phyloP scores from a whole-genome alignment of 2,329 filamentous ascomycete genomes.

The Neocatenulostroma microsporum region DNA sequence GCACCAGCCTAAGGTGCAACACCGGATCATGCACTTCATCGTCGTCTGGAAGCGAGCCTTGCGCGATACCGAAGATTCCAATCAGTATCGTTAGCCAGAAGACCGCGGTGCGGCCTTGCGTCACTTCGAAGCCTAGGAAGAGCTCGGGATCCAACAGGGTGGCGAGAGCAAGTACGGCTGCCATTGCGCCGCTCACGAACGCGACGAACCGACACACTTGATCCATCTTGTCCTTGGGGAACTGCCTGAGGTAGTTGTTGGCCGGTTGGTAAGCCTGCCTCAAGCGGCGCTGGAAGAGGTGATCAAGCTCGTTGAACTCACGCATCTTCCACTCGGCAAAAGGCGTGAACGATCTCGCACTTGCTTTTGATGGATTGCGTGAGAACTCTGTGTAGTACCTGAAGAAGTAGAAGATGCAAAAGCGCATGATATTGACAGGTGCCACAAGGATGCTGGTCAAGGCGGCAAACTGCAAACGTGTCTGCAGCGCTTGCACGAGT shows the following conservation, averaged over 20 bases:
- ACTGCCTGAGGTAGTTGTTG: conserved; percentile 86
- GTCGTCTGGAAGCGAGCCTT: conserved; percentile 75
- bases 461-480: conserved; percentile 73
- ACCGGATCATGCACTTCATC: conserved; percentile 87
- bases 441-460: conserved; percentile 79
- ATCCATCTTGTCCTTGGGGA: conserved; percentile 88
- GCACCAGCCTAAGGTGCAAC: conserved; percentile 78
- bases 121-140: conserved; percentile 87
- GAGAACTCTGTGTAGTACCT: conserved; percentile 97
- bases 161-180: conserved; percentile 73
- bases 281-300: conserved; percentile 80
- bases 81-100: conserved; percentile 84
- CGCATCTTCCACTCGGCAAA: conserved; percentile 97
- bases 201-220: conserved; percentile 76
- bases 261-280: conserved; percentile 96
- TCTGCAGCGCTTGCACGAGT: conserved; percentile 68
- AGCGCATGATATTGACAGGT: conserved; percentile 79
- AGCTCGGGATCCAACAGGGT: conserved; percentile 85
- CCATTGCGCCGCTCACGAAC: conserved; percentile 78
- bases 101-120: conserved; percentile 75
- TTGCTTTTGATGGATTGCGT: conserved; percentile 79
- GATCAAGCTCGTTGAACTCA: conserved; percentile 93
- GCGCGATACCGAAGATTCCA: conserved; percentile 72
- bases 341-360: conserved; percentile 84
- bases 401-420: conserved; percentile 84